These are phyloP conservation scores for Globisporangium echinulatum DNA, from an alignment of 352 stramenopile species.

Conservation along the genomic window DNA sequence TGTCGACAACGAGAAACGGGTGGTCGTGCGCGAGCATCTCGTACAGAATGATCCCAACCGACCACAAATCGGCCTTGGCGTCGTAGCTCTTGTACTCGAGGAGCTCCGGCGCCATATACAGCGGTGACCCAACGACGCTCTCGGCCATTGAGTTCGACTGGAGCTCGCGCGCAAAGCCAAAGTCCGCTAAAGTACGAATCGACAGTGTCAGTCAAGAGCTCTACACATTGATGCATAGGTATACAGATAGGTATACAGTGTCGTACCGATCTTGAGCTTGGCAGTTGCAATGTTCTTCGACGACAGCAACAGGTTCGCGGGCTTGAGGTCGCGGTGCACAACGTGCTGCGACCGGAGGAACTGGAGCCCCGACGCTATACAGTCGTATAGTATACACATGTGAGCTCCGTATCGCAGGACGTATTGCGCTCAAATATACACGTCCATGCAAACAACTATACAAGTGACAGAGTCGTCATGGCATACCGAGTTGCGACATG, in stretches of 20 bases:
- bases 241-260: neutral
- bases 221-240: no score
- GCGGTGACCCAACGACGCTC: slow-evolving; percentile 69
- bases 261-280: slow-evolving; percentile 73
- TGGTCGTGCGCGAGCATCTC: slow-evolving; percentile 82
- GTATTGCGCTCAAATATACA: no score
- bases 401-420: no score
- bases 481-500: slow-evolving; percentile 69
- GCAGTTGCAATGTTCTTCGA: slow-evolving; percentile 54
- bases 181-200: slow-evolving; percentile 34
- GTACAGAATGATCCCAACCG: slow-evolving; percentile 76
- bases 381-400: neutral
- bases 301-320: slow-evolving; percentile 66
- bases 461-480: neutral
- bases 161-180: slow-evolving; percentile 66
- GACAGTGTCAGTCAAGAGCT: neutral
- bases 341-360: slow-evolving; percentile 74
- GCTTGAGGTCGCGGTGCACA: slow-evolving; percentile 73
- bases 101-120: slow-evolving; percentile 78
- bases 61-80: slow-evolving; percentile 77
- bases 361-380: slow-evolving; percentile 52
- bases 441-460: no score
- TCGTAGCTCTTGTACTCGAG: slow-evolving; percentile 85
- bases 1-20: slow-evolving; percentile 71
- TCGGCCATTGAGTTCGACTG: slow-evolving; percentile 69